Evolutionary conservation across 345 rosid genomes (phyloP).

Genomic region (Anacardium occidentale): DNA sequence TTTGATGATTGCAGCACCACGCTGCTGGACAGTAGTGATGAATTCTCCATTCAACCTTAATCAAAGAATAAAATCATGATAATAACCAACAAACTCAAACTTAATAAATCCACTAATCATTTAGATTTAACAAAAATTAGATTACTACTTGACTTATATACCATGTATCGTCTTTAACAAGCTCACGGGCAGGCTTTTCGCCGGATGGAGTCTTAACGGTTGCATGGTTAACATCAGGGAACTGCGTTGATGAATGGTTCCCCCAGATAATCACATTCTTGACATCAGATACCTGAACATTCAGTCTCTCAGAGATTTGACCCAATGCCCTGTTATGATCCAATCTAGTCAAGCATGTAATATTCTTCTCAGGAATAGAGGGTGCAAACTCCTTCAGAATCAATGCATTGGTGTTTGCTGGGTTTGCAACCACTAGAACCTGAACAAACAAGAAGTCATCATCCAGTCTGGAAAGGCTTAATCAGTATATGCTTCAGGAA

Average conservation of each 20-base stretch:
- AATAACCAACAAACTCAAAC: not conserved
- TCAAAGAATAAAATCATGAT: conserved; percentile 12
- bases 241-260: conserved; percentile 94
- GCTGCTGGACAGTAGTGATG: conserved; percentile 89
- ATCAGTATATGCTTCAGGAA: not conserved
- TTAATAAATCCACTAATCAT: not conserved
- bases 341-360: conserved; percentile 90
- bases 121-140: not conserved
- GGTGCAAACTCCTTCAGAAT: conserved; percentile 97
- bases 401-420: conserved; percentile 97
- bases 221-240: conserved; percentile 99
- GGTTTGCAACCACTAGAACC: conserved; percentile 99
- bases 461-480: not conserved
- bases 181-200: conserved; percentile 75
- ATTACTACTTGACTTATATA: conserved; percentile 20
- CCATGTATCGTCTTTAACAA: conserved; percentile 84
- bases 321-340: conserved; percentile 99
- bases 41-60: conserved; percentile 84
- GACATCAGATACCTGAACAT: conserved; percentile 82
- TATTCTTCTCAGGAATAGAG: conserved; percentile 90
- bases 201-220: conserved; percentile 72
- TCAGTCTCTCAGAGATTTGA: conserved; percentile 88
- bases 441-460: conserved; percentile 26
- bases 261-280: conserved; percentile 98
- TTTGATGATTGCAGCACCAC: conserved; percentile 99